These are phyloP conservation scores for Sicyos edulis DNA, from an alignment of 306 rosid genomes.

Conservation along the genomic window DNA sequence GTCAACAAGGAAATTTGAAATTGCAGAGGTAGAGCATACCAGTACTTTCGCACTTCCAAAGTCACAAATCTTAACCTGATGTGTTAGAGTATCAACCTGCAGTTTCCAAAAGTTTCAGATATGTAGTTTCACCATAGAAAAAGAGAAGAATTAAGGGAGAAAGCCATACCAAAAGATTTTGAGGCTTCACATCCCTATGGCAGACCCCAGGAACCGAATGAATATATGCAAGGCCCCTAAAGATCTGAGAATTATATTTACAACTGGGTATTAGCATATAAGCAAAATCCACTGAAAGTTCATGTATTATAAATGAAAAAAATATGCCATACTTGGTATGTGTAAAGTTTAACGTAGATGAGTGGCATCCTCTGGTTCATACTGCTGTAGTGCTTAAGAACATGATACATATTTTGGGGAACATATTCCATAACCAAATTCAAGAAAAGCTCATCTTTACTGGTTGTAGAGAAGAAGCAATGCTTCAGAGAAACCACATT, in stretches of 20 bases:
- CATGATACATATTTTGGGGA: constrained; percentile 81
- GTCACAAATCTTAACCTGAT: constrained; percentile 91
- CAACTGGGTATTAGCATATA: constrained; percentile 18
- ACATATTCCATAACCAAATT: constrained; percentile 95
- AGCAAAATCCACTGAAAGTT: not conserved
- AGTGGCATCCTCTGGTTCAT: constrained; percentile 91
- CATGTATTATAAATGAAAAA: not conserved
- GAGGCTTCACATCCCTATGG: constrained; percentile 96
- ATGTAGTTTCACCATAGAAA: not conserved
- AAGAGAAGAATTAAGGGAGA: constrained; percentile 7
- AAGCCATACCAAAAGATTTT: constrained; percentile 74
- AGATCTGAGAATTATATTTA: constrained; percentile 47
- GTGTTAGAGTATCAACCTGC: constrained; percentile 87
- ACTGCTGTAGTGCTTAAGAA: constrained; percentile 70
- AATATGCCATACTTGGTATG: constrained; percentile 72
- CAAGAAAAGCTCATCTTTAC: constrained; percentile 78
- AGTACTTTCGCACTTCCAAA: constrained; percentile 94
- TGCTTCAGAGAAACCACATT: constrained; percentile 82
- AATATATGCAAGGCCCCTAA: constrained; percentile 90
- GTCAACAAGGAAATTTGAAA: not conserved
- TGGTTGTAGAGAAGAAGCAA: constrained; percentile 84
- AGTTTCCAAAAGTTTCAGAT: constrained; percentile 23
- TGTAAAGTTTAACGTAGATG: no score
- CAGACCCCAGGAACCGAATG: constrained; percentile 85
- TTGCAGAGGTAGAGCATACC: constrained; percentile 46